phyloP scores from a whole-genome alignment of 306 rosid species.

The Betula pendula region DNA sequence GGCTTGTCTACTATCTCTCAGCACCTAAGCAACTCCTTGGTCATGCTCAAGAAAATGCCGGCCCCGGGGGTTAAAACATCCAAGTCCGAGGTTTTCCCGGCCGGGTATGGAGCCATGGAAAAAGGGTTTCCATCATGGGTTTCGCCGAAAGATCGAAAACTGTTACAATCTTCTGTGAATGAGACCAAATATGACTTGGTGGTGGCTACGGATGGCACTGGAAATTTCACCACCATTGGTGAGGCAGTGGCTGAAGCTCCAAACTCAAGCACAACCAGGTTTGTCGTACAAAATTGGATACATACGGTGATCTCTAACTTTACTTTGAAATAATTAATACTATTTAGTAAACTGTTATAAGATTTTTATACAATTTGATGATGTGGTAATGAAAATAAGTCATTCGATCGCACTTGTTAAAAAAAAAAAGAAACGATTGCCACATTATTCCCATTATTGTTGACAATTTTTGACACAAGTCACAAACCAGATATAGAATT shows the following conservation, averaged over 20 bases:
- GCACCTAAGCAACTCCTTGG: slow-evolving; percentile 71
- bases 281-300: background rate
- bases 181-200: slow-evolving; percentile 52
- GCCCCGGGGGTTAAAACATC: background rate
- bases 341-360: no score
- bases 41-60: slow-evolving; percentile 65
- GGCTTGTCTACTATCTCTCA: slow-evolving; percentile 35
- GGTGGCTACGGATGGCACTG: slow-evolving; percentile 84
- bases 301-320: no score
- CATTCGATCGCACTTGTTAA: no score
- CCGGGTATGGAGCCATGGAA: slow-evolving; percentile 50
- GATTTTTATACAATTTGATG: no score
- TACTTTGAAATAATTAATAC: no score
- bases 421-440: no score
- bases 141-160: slow-evolving; percentile 44
- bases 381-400: no score
- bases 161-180: slow-evolving; percentile 48
- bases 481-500: no score
- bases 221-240: slow-evolving; percentile 62
- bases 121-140: slow-evolving; percentile 70
- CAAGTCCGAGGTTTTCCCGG: slow-evolving; percentile 38
- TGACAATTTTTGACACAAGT: no score
- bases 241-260: slow-evolving; percentile 84
- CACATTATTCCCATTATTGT: no score
- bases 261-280: slow-evolving; percentile 76